Base-by-base conservation (phyloP, 352 stramenopile species). In the Blastocystis sp. region DNA sequence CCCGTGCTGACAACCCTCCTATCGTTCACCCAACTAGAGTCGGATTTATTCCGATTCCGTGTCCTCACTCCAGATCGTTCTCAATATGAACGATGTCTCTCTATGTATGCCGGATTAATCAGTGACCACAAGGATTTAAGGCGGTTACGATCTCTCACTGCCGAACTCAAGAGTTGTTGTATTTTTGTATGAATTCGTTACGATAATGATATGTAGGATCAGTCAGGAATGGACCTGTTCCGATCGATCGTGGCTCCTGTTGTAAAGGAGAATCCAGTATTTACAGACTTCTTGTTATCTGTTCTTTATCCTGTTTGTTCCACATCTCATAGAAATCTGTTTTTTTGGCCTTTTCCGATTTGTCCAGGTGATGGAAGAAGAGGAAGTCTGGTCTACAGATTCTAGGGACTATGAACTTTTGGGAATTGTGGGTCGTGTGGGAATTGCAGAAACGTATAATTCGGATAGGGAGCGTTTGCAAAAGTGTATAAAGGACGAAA, bases 401-500 rank as follows among this genome's bases (percentile, higher is more conserved):
- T 42, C 77, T 24, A 57, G 29, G 14, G 59, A 74, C 6, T 87
- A 87, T 77, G 77, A 77, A 42, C 61, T 78, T 0, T 32, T 77
- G 21, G 77, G 77, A 7, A 49, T 78, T 14, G 63, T 87, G 43
- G 77, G 77, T 46, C 39, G 57, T 51, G 71, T 83, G 4, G 16
- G 14, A 52, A 27, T n/a, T 24, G 42, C 21, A 21, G 24, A 32
- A 11, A 1, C 4, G 12, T 61, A 19, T 59, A 11, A 32, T 35
- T 19, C 39, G 39, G 39, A 16, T 83, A 83, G 71, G 77, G 77
- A 58, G 77, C 77, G 16, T 87, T 87, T 54, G 77, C 77, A 49
- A 74, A 78, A 37, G 77, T 87, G 42, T 87, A 75, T 54, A 87
- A 87, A 54, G 77, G 39, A 32, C 52, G 39, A 58, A 75, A 58